Evolutionary conservation across 73 alveolate species (phyloP), one percentile per base, ranked within the genome.

Genomic region (Paramecium primaurelia): DNA sequence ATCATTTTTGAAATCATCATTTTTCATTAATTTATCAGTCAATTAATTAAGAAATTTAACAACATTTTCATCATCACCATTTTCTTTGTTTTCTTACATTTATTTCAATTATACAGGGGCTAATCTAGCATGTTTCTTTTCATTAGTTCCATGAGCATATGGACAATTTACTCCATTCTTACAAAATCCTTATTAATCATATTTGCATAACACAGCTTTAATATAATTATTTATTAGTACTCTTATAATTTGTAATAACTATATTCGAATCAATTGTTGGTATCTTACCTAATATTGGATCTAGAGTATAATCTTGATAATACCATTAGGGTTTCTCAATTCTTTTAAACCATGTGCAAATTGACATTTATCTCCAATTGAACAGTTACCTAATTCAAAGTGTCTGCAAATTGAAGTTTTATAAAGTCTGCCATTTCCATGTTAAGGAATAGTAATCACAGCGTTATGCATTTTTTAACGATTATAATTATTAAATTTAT

Each of bases 331-430:
- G 28, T 59, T 60, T 92, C 92, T 85, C 28, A 92, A 42, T 68
- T 92, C 93, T 26, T 80, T 73, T 85, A 37, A 40, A 4, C 95
- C 95, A 64, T 92, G 95, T 6, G 95, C 95, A 69, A 85, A 92
- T 73, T 85, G 86, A 28, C 95, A 92, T 30, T 86, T 92, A 40
- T 58, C 89, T 40, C 95, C 95, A 64, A 85, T 54, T n/a, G 88
- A 68, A 32, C 95, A 92, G 40, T 86, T 92, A 6, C 95, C 95
- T 51, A 58, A 44, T 87, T 87, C 94, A 68, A 45, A 92, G 75
- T 92, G 92, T 75, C 93, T 83, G 32, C 95, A 92, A 59, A 92
- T 92, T 25, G 88, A 59, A 9, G 95, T 92, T 51, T 92, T 92
- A 58, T 75, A 73, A 32, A 86, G 92, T 49, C 97, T 64, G 25